phyloP scores from a whole-genome alignment of 2,329 filamentous ascomycete genomes.

The Periconia sp. region DNA sequence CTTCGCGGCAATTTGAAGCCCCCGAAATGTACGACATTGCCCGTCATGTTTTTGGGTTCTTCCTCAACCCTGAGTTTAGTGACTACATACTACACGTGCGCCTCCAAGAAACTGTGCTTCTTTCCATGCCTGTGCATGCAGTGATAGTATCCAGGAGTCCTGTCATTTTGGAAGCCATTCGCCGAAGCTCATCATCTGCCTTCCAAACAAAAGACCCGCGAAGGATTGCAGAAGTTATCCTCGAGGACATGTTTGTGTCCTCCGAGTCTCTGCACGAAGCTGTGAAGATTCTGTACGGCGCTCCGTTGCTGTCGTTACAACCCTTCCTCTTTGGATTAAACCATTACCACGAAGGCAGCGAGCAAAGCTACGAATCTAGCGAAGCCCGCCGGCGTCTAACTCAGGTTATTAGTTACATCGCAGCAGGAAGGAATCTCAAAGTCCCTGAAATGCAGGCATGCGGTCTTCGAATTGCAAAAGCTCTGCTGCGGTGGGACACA shows the following conservation, averaged over 20 bases:
- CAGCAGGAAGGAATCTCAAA: conserved; percentile 61
- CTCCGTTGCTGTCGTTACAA: conserved; percentile 29
- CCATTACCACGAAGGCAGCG: conserved; percentile 26
- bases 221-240: conserved; percentile 28
- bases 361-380: conserved; percentile 21
- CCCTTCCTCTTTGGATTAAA: conserved; percentile 32
- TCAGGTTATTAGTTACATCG: conserved; percentile 61
- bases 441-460: conserved; percentile 59
- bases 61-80: conserved; percentile 39
- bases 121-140: conserved; percentile 38
- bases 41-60: conserved; percentile 34
- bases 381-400: conserved; percentile 40
- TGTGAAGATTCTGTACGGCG: conserved; percentile 40
- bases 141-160: conserved; percentile 40
- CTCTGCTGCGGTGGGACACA: conserved; percentile 64
- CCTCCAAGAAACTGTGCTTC: conserved; percentile 25
- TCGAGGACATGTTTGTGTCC: conserved; percentile 29
- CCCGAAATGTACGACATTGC: conserved; percentile 35
- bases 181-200: conserved; percentile 18
- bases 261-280: conserved; percentile 37
- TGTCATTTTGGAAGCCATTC: conserved; percentile 33
- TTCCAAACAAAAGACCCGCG: conserved; percentile 28
- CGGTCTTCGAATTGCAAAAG: conserved; percentile 62
- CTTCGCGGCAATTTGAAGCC: conserved; percentile 13
- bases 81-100: conserved; percentile 41